phyloP scores from a whole-genome alignment of 345 rosid genomes.

The Eucalyptus lansdowneana region DNA sequence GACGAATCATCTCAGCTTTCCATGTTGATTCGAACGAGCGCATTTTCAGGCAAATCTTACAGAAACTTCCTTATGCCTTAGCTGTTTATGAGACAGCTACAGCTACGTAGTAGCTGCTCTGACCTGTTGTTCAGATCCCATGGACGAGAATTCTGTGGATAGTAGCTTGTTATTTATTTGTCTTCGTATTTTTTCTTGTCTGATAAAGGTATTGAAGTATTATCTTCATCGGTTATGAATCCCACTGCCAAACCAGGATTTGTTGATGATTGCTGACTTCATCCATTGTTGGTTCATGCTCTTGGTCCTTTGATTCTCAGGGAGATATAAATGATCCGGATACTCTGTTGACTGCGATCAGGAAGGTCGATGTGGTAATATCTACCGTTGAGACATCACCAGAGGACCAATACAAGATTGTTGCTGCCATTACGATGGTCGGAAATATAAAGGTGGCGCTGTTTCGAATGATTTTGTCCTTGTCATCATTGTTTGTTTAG shows the following conservation, averaged over 20 bases:
- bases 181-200: not conserved
- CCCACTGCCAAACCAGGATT: not conserved
- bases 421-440: not conserved
- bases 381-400: not conserved
- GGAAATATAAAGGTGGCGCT: not conserved
- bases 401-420: not conserved
- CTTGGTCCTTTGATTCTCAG: not conserved
- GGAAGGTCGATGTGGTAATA: not conserved
- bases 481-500: not conserved
- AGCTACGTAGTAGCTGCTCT: not conserved
- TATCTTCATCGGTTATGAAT: not conserved
- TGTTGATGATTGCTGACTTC: not conserved
- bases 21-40: not conserved
- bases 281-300: not conserved
- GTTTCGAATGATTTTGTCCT: not conserved
- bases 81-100: not conserved
- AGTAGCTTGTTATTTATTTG: too few species aligned
- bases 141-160: not conserved
- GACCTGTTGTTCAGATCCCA: not conserved
- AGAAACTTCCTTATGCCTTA: not conserved
- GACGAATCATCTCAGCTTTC: not conserved
- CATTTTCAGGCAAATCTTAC: not conserved
- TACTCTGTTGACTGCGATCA: not conserved
- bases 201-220: not conserved
- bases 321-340: not conserved